These are phyloP conservation scores for Beauveria scarabaeidicola DNA, from an alignment of 2,329 filamentous ascomycete genomes.

Conservation along the genomic window DNA sequence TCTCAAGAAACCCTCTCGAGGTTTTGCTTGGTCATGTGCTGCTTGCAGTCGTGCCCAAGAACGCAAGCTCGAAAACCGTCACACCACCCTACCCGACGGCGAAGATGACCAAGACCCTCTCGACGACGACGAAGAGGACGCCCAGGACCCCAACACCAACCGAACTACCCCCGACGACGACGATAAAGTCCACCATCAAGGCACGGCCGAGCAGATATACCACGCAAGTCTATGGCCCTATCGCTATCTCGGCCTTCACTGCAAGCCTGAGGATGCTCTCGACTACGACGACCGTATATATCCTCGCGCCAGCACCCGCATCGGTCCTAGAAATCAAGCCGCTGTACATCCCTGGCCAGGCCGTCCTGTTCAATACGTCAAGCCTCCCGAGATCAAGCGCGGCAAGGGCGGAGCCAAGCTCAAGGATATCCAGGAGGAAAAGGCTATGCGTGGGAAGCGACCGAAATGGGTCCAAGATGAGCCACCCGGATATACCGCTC, in stretches of 20 bases:
- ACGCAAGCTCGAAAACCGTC: slow-evolving; percentile 78
- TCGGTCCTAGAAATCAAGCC: slow-evolving; percentile 88
- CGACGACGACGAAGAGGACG: slow-evolving; percentile 65
- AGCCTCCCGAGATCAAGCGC: slow-evolving; percentile 72
- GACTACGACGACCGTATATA: slow-evolving; percentile 98
- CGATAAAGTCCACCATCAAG: slow-evolving; percentile 45
- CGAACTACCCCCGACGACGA: slow-evolving; percentile 57
- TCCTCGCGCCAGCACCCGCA: slow-evolving; percentile 82
- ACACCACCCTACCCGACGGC: slow-evolving; percentile 71
- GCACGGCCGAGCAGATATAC: slow-evolving; percentile 79
- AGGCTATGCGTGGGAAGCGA: slow-evolving; percentile 66
- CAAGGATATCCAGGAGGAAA: slow-evolving; percentile 82
- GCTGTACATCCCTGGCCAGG: slow-evolving; percentile 79
- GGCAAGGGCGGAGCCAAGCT: slow-evolving; percentile 70
- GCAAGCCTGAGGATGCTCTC: slow-evolving; percentile 85
- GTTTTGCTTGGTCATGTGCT: slow-evolving; percentile 96
- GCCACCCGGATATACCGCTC: slow-evolving; percentile 72
- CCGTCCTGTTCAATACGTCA: slow-evolving; percentile 80
- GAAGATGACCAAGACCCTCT: slow-evolving; percentile 54
- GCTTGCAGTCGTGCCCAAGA: slow-evolving; percentile 95
- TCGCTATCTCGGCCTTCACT: slow-evolving; percentile 91
- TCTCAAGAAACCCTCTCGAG: slow-evolving; percentile 90
- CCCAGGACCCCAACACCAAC: slow-evolving; percentile 46
- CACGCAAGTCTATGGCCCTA: slow-evolving; percentile 95
- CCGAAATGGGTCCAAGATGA: slow-evolving; percentile 94